phyloP scores from a whole-genome alignment of 108 stramenopile species.

The Cyclotella kingstonii region DNA sequence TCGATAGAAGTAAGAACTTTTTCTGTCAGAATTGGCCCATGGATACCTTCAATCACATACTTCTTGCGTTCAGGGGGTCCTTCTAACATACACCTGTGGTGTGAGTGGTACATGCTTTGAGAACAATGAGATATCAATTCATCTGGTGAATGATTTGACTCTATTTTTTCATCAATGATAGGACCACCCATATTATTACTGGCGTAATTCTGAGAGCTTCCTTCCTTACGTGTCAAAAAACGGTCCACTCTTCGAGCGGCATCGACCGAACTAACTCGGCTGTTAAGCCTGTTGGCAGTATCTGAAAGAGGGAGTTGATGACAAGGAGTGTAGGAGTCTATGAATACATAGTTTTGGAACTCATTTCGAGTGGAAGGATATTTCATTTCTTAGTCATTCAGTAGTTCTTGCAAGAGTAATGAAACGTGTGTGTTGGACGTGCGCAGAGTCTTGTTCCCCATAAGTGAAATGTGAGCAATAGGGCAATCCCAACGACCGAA shows the following conservation, averaged over 20 bases:
- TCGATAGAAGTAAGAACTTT: conserved; percentile 2
- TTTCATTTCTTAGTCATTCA: too few relatives aligned
- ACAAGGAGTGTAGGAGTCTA: too few relatives aligned
- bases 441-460: too few relatives aligned
- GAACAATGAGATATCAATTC: not conserved
- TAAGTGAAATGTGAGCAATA: too few relatives aligned
- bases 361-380: too few relatives aligned
- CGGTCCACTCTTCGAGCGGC: conserved; percentile 1
- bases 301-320: not conserved
- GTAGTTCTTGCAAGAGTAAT: too few relatives aligned
- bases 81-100: conserved; percentile 1
- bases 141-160: not conserved
- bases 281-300: not conserved
- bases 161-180: not conserved
- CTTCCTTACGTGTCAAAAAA: not conserved
- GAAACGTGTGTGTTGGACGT: too few relatives aligned
- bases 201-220: not conserved
- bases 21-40: conserved; percentile 12
- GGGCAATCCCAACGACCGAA: too few relatives aligned
- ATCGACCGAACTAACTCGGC: not conserved
- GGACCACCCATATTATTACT: not conserved
- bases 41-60: conserved; percentile 24
- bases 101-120: not conserved
- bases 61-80: not conserved
- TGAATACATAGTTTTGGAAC: too few relatives aligned